Conservation (phyloP, 2,329 filamentous ascomycete genomes). For the Neopestalotiopsis clavispora region DNA sequence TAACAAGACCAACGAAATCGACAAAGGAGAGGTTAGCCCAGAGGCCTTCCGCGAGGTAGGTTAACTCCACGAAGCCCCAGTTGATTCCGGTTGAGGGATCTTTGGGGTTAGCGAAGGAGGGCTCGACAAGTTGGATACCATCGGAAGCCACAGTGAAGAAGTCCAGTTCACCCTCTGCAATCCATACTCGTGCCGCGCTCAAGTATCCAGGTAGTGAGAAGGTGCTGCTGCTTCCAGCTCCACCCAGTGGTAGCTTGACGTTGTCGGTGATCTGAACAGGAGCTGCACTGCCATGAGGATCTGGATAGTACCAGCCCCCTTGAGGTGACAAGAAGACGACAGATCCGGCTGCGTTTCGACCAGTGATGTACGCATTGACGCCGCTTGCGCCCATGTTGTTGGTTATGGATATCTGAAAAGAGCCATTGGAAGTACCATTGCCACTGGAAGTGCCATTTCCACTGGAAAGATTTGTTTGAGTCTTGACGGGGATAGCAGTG, state of each 20-base stretch:
- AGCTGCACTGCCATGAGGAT: slow-evolving; percentile 1
- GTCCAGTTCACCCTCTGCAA: slow-evolving; percentile 43
- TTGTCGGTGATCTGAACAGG: slow-evolving; percentile 4
- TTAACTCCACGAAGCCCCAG: slow-evolving; percentile 58
- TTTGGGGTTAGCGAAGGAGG: slow-evolving; percentile 46
- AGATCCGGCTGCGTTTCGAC: slow-evolving; percentile 1
- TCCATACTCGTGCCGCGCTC: slow-evolving; percentile 46
- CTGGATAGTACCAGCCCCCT: slow-evolving; percentile 13
- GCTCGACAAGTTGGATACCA: slow-evolving; percentile 49
- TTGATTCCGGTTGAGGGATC: slow-evolving; percentile 49
- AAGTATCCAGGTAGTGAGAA: slow-evolving; percentile 46
- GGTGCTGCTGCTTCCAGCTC: slow-evolving; percentile 41
- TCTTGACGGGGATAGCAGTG: background rate
- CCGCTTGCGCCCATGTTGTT: background rate
- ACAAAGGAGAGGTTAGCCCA: slow-evolving; percentile 57
- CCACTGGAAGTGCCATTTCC: background rate
- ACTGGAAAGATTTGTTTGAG: background rate
- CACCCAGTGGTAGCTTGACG: slow-evolving; percentile 21
- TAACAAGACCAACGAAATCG: slow-evolving; percentile 54
- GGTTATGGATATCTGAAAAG: slow-evolving; percentile 8
- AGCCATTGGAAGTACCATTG: too few relatives aligned
- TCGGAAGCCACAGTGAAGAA: slow-evolving; percentile 42
- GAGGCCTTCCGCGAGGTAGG: slow-evolving; percentile 44
- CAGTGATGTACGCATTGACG: slow-evolving; percentile 14
- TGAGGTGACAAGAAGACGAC: slow-evolving; percentile 8